phyloP scores from a whole-genome alignment of 2,329 filamentous ascomycete genomes.

The Alternaria sp. region DNA sequence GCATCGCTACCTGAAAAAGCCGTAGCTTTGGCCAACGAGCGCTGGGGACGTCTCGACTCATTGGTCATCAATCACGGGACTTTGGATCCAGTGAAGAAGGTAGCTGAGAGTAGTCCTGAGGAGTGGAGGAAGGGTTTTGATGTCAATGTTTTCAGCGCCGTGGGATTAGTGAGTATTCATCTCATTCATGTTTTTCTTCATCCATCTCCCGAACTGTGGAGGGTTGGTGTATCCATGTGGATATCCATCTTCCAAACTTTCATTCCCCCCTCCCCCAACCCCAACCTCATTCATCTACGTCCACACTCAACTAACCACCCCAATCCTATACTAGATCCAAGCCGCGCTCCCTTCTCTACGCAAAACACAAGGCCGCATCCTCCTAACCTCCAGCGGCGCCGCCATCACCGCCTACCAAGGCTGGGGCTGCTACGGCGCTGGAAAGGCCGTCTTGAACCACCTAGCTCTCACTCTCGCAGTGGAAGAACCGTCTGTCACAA shows the following conservation, averaged over 20 bases:
- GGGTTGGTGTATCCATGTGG: background rate
- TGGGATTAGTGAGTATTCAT: slow-evolving; percentile 72
- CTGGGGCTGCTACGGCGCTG: slow-evolving; percentile 83
- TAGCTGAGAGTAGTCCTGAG: slow-evolving; percentile 72
- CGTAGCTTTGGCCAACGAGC: slow-evolving; percentile 69
- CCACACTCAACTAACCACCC: background rate
- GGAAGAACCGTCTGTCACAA: slow-evolving; percentile 80
- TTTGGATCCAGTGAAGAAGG: slow-evolving; percentile 75
- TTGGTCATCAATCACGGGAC: slow-evolving; percentile 89
- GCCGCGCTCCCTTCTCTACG: slow-evolving; percentile 75
- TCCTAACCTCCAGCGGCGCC: slow-evolving; percentile 84
- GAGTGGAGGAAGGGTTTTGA: slow-evolving; percentile 82
- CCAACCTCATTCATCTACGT: background rate
- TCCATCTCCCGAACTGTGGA: too few relatives aligned
- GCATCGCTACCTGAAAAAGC: slow-evolving; percentile 65
- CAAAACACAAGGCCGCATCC: slow-evolving; percentile 71
- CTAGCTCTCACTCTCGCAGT: slow-evolving; percentile 74
- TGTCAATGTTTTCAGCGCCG: slow-evolving; percentile 84
- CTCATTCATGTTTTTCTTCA: background rate
- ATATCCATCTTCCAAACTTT: too few relatives aligned
- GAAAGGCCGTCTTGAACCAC: slow-evolving; percentile 85
- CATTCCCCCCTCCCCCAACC: background rate
- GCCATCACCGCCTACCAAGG: slow-evolving; percentile 70
- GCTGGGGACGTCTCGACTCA: slow-evolving; percentile 79
- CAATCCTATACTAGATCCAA: slow-evolving; percentile 60